Conservation (phyloP, 2,329 filamentous ascomycete genomes). For the Ilyonectria destructans region DNA sequence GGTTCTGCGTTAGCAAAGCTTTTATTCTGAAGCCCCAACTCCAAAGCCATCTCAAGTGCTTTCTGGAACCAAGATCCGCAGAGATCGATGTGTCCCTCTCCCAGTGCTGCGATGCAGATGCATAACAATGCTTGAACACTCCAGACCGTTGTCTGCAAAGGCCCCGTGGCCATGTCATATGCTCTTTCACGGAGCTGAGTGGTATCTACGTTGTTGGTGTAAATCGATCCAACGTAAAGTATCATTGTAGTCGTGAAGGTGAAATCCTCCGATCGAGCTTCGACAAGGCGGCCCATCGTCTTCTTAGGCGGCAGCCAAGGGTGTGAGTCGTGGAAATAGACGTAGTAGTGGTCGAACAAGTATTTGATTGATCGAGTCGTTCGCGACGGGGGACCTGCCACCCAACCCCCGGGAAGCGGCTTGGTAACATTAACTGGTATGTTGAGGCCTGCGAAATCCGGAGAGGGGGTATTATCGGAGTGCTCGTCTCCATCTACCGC, state of each 20-base stretch:
- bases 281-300: constrained; percentile 25
- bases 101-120: constrained; percentile 40
- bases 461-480: constrained; percentile 32
- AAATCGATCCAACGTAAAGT: constrained; percentile 44
- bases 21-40: constrained; percentile 40
- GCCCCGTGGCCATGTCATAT: constrained; percentile 33
- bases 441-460: constrained; percentile 17
- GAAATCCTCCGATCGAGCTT: constrained; percentile 22
- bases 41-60: constrained; percentile 38
- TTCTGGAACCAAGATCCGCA: constrained; percentile 26
- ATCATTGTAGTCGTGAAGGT: constrained; percentile 34
- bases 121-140: constrained; percentile 44
- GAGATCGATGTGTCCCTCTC: constrained; percentile 17
- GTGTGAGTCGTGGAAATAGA: constrained; percentile 44
- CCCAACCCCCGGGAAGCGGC: constrained; percentile 33
- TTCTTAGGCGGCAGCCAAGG: constrained; percentile 44
- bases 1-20: constrained; percentile 34
- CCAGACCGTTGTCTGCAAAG: constrained; percentile 39
- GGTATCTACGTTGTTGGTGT: constrained; percentile 30
- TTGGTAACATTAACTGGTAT: constrained; percentile 15
- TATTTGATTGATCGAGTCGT: constrained; percentile 11
- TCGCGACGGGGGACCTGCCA: background rate
- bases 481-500: background rate
- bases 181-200: constrained; percentile 31
- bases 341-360: constrained; percentile 44